Base-by-base conservation (phyloP, 768 basidiomycete species). In the Coprinellus aureogranulatus region DNA sequence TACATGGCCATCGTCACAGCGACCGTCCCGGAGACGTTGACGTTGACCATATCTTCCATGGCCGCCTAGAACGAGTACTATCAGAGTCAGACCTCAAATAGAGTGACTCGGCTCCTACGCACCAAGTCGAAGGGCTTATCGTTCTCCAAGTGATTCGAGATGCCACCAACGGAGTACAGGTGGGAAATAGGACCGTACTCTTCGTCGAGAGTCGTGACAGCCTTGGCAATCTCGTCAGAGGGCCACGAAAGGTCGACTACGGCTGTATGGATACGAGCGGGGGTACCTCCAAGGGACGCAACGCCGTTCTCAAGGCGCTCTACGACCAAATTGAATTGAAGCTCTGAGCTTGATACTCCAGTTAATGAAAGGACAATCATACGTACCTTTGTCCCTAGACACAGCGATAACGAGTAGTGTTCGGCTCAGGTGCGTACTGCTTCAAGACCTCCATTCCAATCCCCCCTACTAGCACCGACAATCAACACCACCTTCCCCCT, bases 131-230 rank as follows among this genome's bases (percentile, higher is more conserved):
- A 68, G 0, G 59, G 61, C 8, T 41, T 45, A 10, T 48, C 27
- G 14, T 62, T 57, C 22, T 69, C 64, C 14, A 68, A 39, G 27
- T 67, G 63, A 46, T 65, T 67, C 18, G 68, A 65, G 30, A 68
- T 65, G 1, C 68, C 70, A 20, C 62, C 64, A 27, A 69, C 64
- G 23, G 68, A 70, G 57, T 71, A 73, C 46, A 73, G 37, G 27
- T 72, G 70, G 1, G 68, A 69, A 27, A 73, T 68, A 2, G 70
- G 70, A 4, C 70, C 70, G 56, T 68, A 68, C 27, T 60, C 59
- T 25, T 61, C 62, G 47, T 73, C 72, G 25, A 65, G 42, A 25
- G 54, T 23, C 11, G 58, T 52, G 4, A 72, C 58, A 23, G 44
- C 53, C 6, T 67, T 61, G 8, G 57, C 59, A 22, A 70, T 55